A percentile compares a stretch with the other conserved stretches of the same genome.
Conservation (phyloP, 2,329 filamentous ascomycete genomes). For the Diplodia sapinea region DNA sequence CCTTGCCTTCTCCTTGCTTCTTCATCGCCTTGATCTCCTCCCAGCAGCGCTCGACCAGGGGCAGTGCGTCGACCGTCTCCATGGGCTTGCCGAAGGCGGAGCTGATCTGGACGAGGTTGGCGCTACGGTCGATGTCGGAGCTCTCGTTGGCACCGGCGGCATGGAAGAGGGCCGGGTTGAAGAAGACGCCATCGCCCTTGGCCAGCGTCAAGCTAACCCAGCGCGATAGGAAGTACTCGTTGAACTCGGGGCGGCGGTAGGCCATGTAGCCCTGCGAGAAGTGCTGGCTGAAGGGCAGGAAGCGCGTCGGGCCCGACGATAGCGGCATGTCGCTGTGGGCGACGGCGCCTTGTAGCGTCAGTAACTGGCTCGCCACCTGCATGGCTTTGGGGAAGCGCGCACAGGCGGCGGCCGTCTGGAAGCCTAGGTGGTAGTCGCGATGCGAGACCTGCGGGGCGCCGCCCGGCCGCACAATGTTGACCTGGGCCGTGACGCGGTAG, state of each 20-base stretch:
- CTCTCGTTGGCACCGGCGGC: conserved; percentile 65
- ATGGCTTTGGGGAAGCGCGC: conserved; percentile 58
- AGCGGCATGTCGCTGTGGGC: conserved; percentile 67
- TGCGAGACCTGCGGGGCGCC: conserved; percentile 64
- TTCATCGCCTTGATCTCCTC: conserved; percentile 46
- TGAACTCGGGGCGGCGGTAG: conserved; percentile 61
- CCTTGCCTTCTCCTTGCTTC: conserved; percentile 45
- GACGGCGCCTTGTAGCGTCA: conserved; percentile 68
- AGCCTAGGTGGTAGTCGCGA: conserved; percentile 69
- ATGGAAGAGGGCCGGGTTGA: conserved; percentile 68
- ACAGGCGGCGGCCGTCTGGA: conserved; percentile 59
- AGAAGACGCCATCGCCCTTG: conserved; percentile 67
- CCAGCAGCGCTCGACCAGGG: conserved; percentile 57
- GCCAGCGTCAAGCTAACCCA: conserved; percentile 60
- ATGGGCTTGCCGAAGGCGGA: conserved; percentile 68
- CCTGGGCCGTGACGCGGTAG: conserved; percentile 66
- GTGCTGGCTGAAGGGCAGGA: conserved; percentile 66
- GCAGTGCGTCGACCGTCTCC: conserved; percentile 63
- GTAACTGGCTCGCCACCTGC: conserved; percentile 61
- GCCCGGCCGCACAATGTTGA: conserved; percentile 67
- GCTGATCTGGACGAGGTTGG: conserved; percentile 68
- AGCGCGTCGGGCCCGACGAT: conserved; percentile 63
- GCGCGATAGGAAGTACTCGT: conserved; percentile 59
- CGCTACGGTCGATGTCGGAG: conserved; percentile 57
- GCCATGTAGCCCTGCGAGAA: conserved; percentile 65